Conservation (phyloP, 1,284 basidiomycete genomes). For the Schizophyllum amplum region DNA sequence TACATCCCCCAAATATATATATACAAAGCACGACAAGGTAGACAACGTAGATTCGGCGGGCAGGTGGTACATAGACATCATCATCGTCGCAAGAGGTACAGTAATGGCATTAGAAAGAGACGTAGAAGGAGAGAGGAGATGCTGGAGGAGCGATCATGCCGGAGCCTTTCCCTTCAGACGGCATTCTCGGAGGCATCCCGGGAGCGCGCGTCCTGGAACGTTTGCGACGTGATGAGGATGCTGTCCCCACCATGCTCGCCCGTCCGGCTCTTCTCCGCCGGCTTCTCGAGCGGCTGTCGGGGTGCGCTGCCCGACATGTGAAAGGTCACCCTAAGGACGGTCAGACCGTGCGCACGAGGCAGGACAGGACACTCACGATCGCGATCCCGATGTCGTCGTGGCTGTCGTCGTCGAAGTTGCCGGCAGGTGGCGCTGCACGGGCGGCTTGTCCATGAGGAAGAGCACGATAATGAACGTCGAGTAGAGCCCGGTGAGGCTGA, state of each 20-base stretch:
- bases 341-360: no score
- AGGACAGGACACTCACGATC: no score
- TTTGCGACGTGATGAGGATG: not conserved
- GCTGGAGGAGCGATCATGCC: no score
- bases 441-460: not conserved
- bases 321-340: not conserved
- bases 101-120: no score
- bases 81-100: no score
- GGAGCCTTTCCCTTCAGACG: not conserved
- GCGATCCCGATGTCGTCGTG: no score
- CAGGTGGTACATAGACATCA: no score
- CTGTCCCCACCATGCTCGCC: not conserved
- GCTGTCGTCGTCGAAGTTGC: not conserved
- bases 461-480: not conserved
- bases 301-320: not conserved
- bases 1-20: not conserved
- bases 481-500: not conserved
- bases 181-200: not conserved
- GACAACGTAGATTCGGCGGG: no score
- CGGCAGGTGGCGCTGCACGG: not conserved
- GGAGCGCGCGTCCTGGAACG: not conserved
- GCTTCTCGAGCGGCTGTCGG: not conserved
- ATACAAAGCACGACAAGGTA: not conserved
- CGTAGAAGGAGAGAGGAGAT: no score
- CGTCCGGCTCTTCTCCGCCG: not conserved